phyloP scores from a whole-genome alignment of 139 green algal genomes.

The Coelastrella sp. region DNA sequence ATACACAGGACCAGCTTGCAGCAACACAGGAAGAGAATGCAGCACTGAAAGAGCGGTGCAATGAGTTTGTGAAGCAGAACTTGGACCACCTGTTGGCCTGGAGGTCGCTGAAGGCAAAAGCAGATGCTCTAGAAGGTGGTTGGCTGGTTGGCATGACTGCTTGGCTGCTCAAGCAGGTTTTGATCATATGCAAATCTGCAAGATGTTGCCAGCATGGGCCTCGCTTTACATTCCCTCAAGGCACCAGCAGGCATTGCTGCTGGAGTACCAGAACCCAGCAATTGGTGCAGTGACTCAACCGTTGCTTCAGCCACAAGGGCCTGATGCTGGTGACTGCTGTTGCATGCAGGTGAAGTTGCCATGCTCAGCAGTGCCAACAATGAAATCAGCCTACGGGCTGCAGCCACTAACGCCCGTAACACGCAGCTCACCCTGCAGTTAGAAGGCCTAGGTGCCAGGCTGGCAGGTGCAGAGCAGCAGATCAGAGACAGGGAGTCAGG shows the following conservation, averaged over 20 bases:
- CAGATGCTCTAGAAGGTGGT: constrained; percentile 82
- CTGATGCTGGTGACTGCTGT: not conserved
- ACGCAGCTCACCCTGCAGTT: constrained; percentile 46
- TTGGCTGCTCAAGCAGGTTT: too few species aligned
- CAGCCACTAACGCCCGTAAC: constrained; percentile 32
- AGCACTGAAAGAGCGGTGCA: constrained; percentile 32
- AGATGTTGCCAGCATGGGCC: too few species aligned
- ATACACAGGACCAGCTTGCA: constrained; percentile 19
- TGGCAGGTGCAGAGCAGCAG: constrained; percentile 27
- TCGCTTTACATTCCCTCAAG: too few species aligned
- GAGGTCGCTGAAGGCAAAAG: constrained; percentile 87
- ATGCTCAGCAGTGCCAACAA: constrained; percentile 42
- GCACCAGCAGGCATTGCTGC: too few species aligned
- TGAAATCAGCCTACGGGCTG: constrained; percentile 33
- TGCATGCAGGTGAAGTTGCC: constrained; percentile 31
- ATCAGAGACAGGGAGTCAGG: not conserved
- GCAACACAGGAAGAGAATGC: constrained; percentile 28
- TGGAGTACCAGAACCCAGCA: too few species aligned
- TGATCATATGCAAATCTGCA: too few species aligned
- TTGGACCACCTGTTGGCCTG: constrained; percentile 78
- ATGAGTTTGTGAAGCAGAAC: constrained; percentile 44
- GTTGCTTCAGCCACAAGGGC: too few species aligned
- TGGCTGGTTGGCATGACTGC: too few species aligned
- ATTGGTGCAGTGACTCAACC: too few species aligned
- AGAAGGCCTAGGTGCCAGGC: constrained; percentile 8